Conservation (phyloP, 495 filamentous ascomycete genomes). For the Penicillium waksmanii region DNA sequence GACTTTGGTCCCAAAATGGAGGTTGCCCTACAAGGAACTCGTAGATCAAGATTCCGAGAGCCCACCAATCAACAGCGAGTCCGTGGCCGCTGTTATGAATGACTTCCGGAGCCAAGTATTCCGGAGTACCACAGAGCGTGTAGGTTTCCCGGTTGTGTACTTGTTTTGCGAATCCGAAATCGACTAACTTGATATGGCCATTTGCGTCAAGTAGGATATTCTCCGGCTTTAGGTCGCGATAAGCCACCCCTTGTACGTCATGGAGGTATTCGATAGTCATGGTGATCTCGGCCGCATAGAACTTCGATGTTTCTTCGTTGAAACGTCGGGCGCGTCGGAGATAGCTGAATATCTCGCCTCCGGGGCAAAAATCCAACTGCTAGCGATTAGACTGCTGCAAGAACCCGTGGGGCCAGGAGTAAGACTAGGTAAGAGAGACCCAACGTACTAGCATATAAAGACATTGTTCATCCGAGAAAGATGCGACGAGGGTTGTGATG, state of each 20-base stretch:
- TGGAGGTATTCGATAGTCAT: conserved; percentile 92
- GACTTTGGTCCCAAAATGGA: conserved; percentile 95
- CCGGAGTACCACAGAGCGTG: conserved; percentile 93
- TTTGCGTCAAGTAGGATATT: conserved; percentile 91
- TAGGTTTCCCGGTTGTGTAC: conserved; percentile 74
- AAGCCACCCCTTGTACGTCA: conserved; percentile 81
- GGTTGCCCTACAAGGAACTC: conserved; percentile 96
- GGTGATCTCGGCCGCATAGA: conserved; percentile 96
- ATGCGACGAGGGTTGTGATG: conserved; percentile 87
- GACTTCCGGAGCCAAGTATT: conserved; percentile 95
- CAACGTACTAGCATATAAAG: conserved; percentile 84
- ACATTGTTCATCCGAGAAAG: conserved; percentile 86
- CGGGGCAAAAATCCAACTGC: conserved; percentile 86
- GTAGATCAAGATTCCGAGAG: conserved; percentile 91
- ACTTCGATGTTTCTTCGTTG: conserved; percentile 80
- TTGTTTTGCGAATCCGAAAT: conserved; percentile 95
- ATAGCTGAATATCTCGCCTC: conserved; percentile 95
- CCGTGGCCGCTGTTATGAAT: conserved; percentile 95
- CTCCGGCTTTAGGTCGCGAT: conserved; percentile 95
- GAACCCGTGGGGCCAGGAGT: not conserved
- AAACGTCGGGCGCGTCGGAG: conserved; percentile 84
- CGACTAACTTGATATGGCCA: conserved; percentile 95
- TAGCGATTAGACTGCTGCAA: conserved; percentile 24
- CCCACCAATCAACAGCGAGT: conserved; percentile 99
- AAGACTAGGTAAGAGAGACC: not conserved